Percentiles rank a stretch among this genome's conserved stretches.
phyloP scores from a whole-genome alignment of 2,329 filamentous ascomycete genomes.

The Venturia aucupariae region DNA sequence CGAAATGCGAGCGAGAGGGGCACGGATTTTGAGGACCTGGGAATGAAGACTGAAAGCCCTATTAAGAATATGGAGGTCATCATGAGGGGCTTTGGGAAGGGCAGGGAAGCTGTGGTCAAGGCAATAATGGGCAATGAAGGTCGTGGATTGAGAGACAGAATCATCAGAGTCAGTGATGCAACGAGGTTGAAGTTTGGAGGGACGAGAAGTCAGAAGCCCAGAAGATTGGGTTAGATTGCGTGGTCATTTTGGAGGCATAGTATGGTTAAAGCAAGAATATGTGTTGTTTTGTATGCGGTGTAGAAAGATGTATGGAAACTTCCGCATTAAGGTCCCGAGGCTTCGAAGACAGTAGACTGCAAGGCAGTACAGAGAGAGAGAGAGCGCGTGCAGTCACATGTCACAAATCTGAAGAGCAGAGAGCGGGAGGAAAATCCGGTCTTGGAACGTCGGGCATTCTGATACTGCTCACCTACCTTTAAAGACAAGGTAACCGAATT shows the following conservation, averaged over 20 bases:
- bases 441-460: too few relatives aligned
- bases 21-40: slow-evolving; percentile 2
- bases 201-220: slow-evolving; percentile 72
- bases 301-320: background rate
- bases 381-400: too few relatives aligned
- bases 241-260: background rate
- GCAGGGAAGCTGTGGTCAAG: slow-evolving; percentile 83
- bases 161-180: slow-evolving; percentile 71
- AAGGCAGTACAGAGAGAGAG: too few relatives aligned
- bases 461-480: too few relatives aligned
- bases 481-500: too few relatives aligned
- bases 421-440: too few relatives aligned
- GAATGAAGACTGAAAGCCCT: slow-evolving; percentile 12
- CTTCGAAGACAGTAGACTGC: too few relatives aligned
- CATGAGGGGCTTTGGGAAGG: slow-evolving; percentile 74
- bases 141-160: slow-evolving; percentile 60
- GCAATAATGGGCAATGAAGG: slow-evolving; percentile 82
- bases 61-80: slow-evolving; percentile 73
- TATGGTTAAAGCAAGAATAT: background rate
- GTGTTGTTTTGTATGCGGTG: background rate
- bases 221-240: slow-evolving; percentile 49
- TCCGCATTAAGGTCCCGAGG: background rate
- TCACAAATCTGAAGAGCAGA: too few relatives aligned
- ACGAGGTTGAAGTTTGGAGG: slow-evolving; percentile 95
- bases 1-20: slow-evolving; percentile 37